Percentiles rank a stretch among this genome's conserved stretches.
phyloP scores from a whole-genome alignment of 306 rosid species.

The Malus sieversii region DNA sequence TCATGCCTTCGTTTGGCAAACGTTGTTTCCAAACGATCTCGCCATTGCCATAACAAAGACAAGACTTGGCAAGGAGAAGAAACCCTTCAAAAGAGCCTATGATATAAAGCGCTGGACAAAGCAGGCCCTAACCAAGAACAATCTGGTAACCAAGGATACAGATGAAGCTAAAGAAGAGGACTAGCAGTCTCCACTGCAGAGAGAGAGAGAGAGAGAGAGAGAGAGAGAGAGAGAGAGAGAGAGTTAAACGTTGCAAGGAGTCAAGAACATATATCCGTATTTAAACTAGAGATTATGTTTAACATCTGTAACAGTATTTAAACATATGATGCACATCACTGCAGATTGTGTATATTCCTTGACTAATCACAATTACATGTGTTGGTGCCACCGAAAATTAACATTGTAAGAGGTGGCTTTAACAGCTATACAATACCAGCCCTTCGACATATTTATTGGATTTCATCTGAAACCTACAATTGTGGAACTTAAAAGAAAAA shows the following conservation, averaged over 20 bases:
- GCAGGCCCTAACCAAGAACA: conserved; percentile 60
- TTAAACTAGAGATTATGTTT: neutral
- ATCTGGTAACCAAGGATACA: conserved; percentile 29
- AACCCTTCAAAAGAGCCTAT: conserved; percentile 56
- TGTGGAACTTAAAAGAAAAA: conserved; percentile 23
- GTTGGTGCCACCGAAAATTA: neutral
- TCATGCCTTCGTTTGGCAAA: conserved; percentile 68
- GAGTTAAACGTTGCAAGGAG: neutral
- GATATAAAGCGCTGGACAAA: conserved; percentile 76
- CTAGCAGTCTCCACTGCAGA: neutral
- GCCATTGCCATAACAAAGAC: conserved; percentile 77
- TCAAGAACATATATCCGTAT: too few species aligned
- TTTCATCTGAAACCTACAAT: conserved; percentile 28
- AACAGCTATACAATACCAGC: conserved; percentile 38
- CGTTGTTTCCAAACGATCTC: conserved; percentile 78
- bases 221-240: neutral
- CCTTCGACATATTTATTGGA: conserved; percentile 33
- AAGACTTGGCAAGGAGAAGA: conserved; percentile 51
- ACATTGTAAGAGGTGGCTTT: conserved; percentile 9
- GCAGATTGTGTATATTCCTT: conserved; percentile 15
- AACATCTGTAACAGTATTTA: neutral
- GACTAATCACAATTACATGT: conserved; percentile 20
- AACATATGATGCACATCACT: neutral
- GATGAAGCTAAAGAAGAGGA: conserved; percentile 19
- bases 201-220: neutral